Evolutionary conservation across 1,284 basidiomycete species (phyloP), one percentile per base, ranked within the genome.

Genomic region (Malassezia globosa): DNA sequence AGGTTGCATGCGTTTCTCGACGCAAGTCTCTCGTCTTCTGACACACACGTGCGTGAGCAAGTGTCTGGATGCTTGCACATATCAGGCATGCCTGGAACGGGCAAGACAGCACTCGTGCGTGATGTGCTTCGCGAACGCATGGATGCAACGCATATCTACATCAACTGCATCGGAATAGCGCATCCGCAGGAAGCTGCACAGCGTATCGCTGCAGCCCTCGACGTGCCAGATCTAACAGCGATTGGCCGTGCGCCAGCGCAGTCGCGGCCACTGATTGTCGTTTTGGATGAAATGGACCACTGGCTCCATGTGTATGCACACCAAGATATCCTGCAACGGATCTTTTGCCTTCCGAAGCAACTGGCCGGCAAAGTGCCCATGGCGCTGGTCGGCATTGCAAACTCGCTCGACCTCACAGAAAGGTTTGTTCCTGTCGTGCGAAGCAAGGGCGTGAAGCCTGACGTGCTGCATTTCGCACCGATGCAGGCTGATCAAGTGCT

Each of bases 251-350:
- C 36, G 1, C 31, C 51, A 26, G 51, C 54, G 33, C 39, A 44
- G 62, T 59, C 54, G 2, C 51, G 54, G 38, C 56, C 56, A 37
- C 58, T 74, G 7, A 25, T 52, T 19, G 63, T 75, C 31, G 64
- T 75, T 7, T 66, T 75, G 33, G 74, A 75, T 55, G 74, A 75
- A 58, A 72, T 75, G 53, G 74, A 75, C 51, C 72, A 73, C 42
- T 58, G 75, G 25, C 56, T 72, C 8, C 61, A 64, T 37, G 58
- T 60, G 10, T 61, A 47, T 18, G 62, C 52, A 13, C 65, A 61
- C 48, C 68, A 60, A 46, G 72, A 61, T 48, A 55, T 74, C n/a
- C 63, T 73, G 41, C 61, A 73, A 51, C 56, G 64, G 25, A 60
- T 75, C 45, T 72, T 74, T 36, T 63, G 59, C 55, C 16, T 42